Conservation (phyloP, 2,329 filamentous ascomycete species). For the Dryadomyces sulphureus region DNA sequence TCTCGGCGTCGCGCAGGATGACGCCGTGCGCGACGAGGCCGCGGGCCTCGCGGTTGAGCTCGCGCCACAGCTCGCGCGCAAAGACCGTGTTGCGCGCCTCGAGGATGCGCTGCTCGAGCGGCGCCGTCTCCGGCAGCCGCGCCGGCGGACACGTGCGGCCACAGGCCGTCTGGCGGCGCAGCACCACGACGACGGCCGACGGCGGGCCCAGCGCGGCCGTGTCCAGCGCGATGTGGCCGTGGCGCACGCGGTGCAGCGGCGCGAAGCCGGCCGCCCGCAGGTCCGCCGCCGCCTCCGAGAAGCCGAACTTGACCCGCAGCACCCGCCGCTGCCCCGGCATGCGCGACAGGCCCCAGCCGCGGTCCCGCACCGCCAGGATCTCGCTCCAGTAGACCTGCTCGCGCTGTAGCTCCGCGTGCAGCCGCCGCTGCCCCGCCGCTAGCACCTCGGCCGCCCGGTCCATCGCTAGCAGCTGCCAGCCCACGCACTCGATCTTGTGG, state of each 20-base stretch:
- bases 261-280: constrained; percentile 63
- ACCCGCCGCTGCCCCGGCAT: constrained; percentile 58
- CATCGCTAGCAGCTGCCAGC: constrained; percentile 68
- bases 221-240: constrained; percentile 65
- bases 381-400: constrained; percentile 87
- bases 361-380: constrained; percentile 63
- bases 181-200: constrained; percentile 6
- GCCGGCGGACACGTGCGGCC: constrained; percentile 40
- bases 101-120: constrained; percentile 53
- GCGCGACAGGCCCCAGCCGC: constrained; percentile 74
- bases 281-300: constrained; percentile 53
- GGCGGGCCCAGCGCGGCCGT: constrained; percentile 36
- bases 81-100: constrained; percentile 68
- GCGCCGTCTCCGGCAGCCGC: constrained; percentile 38
- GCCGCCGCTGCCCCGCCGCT: constrained; percentile 51
- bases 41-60: constrained; percentile 71
- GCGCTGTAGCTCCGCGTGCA: constrained; percentile 62
- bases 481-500: constrained; percentile 42
- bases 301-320: constrained; percentile 79
- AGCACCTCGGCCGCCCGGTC: constrained; percentile 61
- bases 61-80: constrained; percentile 79
- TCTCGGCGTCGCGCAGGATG: constrained; percentile 40
- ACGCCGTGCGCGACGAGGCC: constrained; percentile 58
- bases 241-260: constrained; percentile 56
- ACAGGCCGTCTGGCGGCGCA: constrained; percentile 20